phyloP scores from a whole-genome alignment of 2,329 filamentous ascomycete species.

The Fusarium mangiferae region DNA sequence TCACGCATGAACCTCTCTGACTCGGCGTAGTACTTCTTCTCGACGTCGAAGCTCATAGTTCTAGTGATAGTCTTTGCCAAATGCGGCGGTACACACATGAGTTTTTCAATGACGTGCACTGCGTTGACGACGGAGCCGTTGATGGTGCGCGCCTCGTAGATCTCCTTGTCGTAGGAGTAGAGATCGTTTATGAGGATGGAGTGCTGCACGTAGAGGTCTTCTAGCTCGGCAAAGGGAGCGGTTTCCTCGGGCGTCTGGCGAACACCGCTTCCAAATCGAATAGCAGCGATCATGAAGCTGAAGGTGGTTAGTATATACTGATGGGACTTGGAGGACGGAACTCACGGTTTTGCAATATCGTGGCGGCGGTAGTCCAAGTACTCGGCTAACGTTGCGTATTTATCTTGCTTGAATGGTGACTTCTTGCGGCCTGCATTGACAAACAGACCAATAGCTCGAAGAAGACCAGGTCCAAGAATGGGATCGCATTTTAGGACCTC shows the following conservation, averaged over 20 bases:
- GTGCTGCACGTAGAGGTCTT: constrained; percentile 13
- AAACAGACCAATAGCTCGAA: neutral
- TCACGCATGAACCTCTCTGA: constrained; percentile 6
- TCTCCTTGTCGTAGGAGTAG: constrained; percentile 26
- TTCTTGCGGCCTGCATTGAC: constrained; percentile 14
- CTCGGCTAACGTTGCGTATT: neutral
- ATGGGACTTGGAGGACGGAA: fast-evolving
- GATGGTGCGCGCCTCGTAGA: constrained; percentile 2
- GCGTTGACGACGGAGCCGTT: constrained; percentile 12
- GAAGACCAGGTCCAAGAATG: constrained; percentile 7
- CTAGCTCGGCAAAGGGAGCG: neutral
- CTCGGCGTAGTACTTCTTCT: constrained; percentile 17
- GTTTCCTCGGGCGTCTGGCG: neutral
- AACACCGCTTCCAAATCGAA: constrained; percentile 11
- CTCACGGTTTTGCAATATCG: constrained; percentile 11
- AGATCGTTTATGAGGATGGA: constrained; percentile 15
- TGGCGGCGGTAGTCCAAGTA: constrained; percentile 14
- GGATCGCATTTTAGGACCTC: constrained; percentile 7
- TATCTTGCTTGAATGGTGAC: constrained; percentile 21
- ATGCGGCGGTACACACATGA: neutral
- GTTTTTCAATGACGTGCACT: constrained; percentile 5
- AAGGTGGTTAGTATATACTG: neutral
- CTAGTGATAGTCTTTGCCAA: constrained; percentile 6
- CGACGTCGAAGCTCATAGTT: constrained; percentile 7
- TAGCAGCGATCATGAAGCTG: constrained; percentile 23